phyloP scores from a whole-genome alignment of 768 basidiomycete species.

The Tylopilus sp. region DNA sequence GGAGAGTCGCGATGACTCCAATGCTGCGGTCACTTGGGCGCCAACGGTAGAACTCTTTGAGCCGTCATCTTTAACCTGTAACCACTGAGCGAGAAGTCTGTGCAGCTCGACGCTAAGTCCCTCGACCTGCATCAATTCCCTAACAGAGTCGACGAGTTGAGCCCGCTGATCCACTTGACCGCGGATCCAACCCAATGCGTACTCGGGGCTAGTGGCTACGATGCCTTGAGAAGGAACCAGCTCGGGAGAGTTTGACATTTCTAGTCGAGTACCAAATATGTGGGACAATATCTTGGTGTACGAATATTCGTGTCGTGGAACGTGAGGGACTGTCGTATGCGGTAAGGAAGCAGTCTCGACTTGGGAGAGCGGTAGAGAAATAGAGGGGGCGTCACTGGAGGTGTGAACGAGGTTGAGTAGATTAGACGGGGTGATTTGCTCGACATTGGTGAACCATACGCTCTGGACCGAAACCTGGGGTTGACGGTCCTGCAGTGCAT shows the following conservation, averaged over 20 bases:
- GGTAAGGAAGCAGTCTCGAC: slow-evolving; percentile 26
- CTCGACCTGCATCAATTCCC: slow-evolving; percentile 56
- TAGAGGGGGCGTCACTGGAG: slow-evolving; percentile 35
- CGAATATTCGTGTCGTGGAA: slow-evolving; percentile 89
- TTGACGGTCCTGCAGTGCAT: slow-evolving; percentile 61
- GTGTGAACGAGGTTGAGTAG: slow-evolving; percentile 51
- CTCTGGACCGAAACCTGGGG: slow-evolving; percentile 54
- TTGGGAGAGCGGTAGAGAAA: slow-evolving; percentile 50
- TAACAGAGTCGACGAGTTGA: slow-evolving; percentile 61
- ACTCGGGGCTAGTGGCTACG: slow-evolving; percentile 88
- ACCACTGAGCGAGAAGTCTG: slow-evolving; percentile 74
- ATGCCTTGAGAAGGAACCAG: slow-evolving; percentile 67
- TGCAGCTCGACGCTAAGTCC: slow-evolving; percentile 57
- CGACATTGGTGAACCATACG: slow-evolving; percentile 55
- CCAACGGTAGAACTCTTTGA: slow-evolving; percentile 58
- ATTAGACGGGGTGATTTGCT: slow-evolving; percentile 38
- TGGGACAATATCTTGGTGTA: slow-evolving; percentile 88
- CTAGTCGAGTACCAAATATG: slow-evolving; percentile 74
- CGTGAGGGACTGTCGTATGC: slow-evolving; percentile 42
- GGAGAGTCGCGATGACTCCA: slow-evolving; percentile 40
- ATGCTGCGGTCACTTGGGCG: slow-evolving; percentile 48
- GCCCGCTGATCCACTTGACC: slow-evolving; percentile 76
- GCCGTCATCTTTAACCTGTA: slow-evolving; percentile 69
- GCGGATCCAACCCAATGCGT: slow-evolving; percentile 87
- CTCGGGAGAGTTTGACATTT: slow-evolving; percentile 81